Evolutionary conservation across 768 basidiomycete genomes (phyloP), one percentile per base, ranked within the genome.

Genomic region (Tulasnella sp.): DNA sequence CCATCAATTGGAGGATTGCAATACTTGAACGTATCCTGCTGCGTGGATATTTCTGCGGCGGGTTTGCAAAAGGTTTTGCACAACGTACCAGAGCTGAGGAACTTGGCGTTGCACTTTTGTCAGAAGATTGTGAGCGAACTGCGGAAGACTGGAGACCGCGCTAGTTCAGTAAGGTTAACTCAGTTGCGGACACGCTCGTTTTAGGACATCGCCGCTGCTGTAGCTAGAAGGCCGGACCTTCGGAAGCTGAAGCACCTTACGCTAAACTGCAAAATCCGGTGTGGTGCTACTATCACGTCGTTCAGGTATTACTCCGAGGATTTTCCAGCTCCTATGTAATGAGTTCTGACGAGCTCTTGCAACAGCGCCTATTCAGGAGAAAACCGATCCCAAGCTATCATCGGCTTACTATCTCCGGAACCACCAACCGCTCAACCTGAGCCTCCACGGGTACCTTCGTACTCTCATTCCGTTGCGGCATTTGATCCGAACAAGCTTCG

Each of bases 241-340:
- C 70, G 42, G 13, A 70, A 77, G 29, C 42, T 77, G 39, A 72
- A 32, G 23, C 69, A 77, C 44, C 55, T 77, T 16, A 77, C 70
- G 9, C 39, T 77, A 7, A 77, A 77, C 71, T 77, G 77, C 77
- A 77, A 77, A 67, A 77, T 77, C 29, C 77, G 77, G 5, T 77
- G 77, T 32, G 77, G 77, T 37, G 42, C 69, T 16, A 70, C 69
- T 20, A 77, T 77, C n/a, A 77, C 77, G 35, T 71, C 77, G 20
- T 77, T 77, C 32, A 75, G 71, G 71, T 72, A 72, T 29, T 39
- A n/a, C 71, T 40, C 39, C 32, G 1, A 72, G 39, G 1, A 9
- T 35, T 42, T 35, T 35, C 3, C 18, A 35, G 18, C 35, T 35
- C 16, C 5, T 11, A 16, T 29, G 16, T 4, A 1, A 35, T 10